These are phyloP conservation scores for Wickerhamiella spandovensis DNA, from an alignment of 805 yeast species.

Conservation along the genomic window DNA sequence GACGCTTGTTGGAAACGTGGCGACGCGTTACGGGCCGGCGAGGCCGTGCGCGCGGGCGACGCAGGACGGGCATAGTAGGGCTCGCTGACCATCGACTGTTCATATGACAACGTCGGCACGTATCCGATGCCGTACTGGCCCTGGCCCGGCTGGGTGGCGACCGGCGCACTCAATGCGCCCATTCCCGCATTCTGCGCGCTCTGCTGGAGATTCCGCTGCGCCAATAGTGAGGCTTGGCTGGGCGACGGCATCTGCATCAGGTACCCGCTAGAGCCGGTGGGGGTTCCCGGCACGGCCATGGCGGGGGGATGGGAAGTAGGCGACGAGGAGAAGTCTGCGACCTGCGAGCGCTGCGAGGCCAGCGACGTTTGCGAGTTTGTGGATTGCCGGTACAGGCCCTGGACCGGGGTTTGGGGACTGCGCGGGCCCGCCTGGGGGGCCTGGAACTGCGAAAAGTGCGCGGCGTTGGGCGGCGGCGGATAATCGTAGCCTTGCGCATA, in stretches of 20 bases:
- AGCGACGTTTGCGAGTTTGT: background rate
- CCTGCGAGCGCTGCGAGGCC: background rate
- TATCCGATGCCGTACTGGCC: background rate
- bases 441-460: background rate
- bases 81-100: slow-evolving; percentile 1
- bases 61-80: slow-evolving; percentile 2
- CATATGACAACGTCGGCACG: background rate
- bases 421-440: background rate
- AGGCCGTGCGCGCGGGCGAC: background rate
- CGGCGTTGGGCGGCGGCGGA: background rate
- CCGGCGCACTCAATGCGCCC: background rate
- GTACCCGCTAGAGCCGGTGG: background rate
- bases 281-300: background rate
- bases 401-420: background rate
- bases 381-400: background rate
- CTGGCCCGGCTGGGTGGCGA: background rate
- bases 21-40: background rate
- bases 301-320: background rate
- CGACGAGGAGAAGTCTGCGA: background rate
- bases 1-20: background rate
- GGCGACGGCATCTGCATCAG: slow-evolving; percentile 2
- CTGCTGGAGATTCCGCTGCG: slow-evolving; percentile 1
- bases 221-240: slow-evolving; percentile 1
- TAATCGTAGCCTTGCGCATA: background rate
- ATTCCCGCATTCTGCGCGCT: background rate